A percentile compares a stretch with the other conserved stretches of the same genome.
Conservation (phyloP, 352 stramenopile species). For the Peronospora farinosa region DNA sequence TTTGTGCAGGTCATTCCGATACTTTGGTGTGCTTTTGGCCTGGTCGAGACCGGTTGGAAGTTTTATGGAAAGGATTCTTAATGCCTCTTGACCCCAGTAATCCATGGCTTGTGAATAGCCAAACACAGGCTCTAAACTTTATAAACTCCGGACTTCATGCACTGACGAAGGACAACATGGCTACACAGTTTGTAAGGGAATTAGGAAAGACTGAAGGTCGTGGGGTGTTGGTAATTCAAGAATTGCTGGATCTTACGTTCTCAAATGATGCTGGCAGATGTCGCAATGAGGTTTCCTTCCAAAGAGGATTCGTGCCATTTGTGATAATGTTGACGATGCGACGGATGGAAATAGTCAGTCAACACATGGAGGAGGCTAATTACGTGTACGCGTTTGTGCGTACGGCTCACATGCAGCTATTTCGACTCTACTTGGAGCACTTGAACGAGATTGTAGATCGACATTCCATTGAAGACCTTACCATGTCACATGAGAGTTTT, state of each 20-base stretch:
- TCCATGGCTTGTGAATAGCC: constrained; percentile 23
- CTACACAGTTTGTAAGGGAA: constrained; percentile 31
- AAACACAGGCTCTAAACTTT: constrained; percentile 37
- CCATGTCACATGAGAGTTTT: constrained; percentile 22
- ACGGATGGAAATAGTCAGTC: constrained; percentile 32
- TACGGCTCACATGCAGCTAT: constrained; percentile 23
- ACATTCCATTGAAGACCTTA: constrained; percentile 25
- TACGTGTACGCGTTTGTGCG: constrained; percentile 31
- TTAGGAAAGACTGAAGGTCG: constrained; percentile 26
- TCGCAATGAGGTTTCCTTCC: constrained; percentile 32
- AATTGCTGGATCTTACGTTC: constrained; percentile 25
- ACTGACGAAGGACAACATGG: constrained; percentile 24
- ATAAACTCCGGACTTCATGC: constrained; percentile 41
- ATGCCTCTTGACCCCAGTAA: constrained; percentile 9
- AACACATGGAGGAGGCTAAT: constrained; percentile 36
- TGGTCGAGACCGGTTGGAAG: constrained; percentile 13
- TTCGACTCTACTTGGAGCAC: constrained; percentile 24
- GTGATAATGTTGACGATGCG: constrained; percentile 29
- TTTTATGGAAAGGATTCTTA: constrained; percentile 33
- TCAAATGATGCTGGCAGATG: constrained; percentile 26
- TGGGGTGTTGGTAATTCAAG: constrained; percentile 24
- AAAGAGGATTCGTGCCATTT: constrained; percentile 33
- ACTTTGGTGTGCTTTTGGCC: constrained; percentile 27
- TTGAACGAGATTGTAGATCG: constrained; percentile 31
- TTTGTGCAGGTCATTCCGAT: constrained; percentile 27